Base-by-base conservation (phyloP, 768 basidiomycete genomes). In the Saitozyma sp. region DNA sequence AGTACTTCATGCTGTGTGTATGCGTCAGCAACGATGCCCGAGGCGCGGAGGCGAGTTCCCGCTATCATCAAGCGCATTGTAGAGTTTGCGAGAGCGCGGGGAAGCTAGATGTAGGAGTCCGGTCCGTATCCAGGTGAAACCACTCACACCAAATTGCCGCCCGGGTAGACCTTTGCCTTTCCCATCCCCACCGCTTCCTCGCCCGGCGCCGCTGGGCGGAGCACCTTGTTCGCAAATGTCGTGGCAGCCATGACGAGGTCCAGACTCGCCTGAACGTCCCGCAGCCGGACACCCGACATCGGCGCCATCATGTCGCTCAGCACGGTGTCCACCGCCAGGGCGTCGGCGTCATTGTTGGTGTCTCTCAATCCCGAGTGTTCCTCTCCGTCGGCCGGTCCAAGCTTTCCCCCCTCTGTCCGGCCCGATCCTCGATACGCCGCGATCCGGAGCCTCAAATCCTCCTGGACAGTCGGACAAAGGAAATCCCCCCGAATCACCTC, bases 301-400 rank as follows among this genome's bases (percentile, higher is more conserved):
- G 93, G 92, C 17, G 87, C 86, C 16, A 92, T 90, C 89, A 97
- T 93, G 73, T 96, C 94, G 8, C 88, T 91, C 5, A 96, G 82
- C 29, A 96, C 85, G 16, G 94, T 81, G 75, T 97, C 92, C 8
- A 86, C 88, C 77, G 84, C 84, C 45, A 40, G 65, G 8, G 45
- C 45, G 13, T 13, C 20, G 54, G 11, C 17, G 14, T 20, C 17
- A 57, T 48, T 5, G n/a, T n/a, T 46, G n/a, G 3, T 41, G 7
- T 19, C 40, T 46, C 14, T 17, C 56, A 14, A 13, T 17, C 2
- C 9, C 41, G 39, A 9, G 2, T 5, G 2, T 57, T n/a, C 56
- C 17, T 48, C 49, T 49, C 45, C 57, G 19, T 40, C 29, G 5
- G 29, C 5, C 29, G 29, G 2, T 29, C 29, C 29, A 29, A 29